These are phyloP conservation scores for Blastomyces gilchristii DNA, from an alignment of 2,329 filamentous ascomycete species.

Conservation along the genomic window DNA sequence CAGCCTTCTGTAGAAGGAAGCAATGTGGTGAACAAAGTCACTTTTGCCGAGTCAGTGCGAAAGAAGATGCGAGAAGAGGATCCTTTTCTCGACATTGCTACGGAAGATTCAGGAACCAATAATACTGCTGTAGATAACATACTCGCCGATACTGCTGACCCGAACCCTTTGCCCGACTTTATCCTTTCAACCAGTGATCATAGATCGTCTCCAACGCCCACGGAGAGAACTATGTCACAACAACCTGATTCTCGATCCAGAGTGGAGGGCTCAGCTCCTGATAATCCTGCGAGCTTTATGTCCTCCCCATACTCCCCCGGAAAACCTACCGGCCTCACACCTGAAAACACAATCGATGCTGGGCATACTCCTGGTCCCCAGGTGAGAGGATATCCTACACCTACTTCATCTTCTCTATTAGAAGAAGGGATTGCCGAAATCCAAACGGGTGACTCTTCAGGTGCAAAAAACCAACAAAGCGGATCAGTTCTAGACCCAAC, in stretches of 20 bases:
- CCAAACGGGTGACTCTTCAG: background rate
- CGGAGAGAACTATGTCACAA: background rate
- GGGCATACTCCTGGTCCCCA: slow-evolving; percentile 24
- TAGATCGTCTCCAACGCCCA: background rate
- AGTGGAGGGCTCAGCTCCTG: too few species aligned
- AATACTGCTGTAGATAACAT: slow-evolving; percentile 3
- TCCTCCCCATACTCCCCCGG: slow-evolving; percentile 26
- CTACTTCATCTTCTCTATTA: slow-evolving; percentile 31
- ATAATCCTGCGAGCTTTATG: slow-evolving; percentile 19
- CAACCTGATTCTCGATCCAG: background rate
- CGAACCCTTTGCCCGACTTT: background rate
- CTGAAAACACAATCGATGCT: slow-evolving; percentile 26
- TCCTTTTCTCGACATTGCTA: slow-evolving; percentile 24
- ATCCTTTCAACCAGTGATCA: background rate
- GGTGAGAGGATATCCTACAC: slow-evolving; percentile 31
- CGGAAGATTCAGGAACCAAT: slow-evolving; percentile 21
- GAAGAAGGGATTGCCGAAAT: slow-evolving; percentile 25
- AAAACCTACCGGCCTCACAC: slow-evolving; percentile 21
- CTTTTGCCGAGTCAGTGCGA: slow-evolving; percentile 11
- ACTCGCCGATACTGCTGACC: background rate
- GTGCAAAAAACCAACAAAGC: background rate
- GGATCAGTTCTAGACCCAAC: slow-evolving; percentile 24
- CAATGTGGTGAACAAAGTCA: slow-evolving; percentile 3
- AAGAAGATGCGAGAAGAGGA: slow-evolving; percentile 19
- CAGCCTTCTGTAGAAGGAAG: slow-evolving; percentile 16